Conservation (phyloP, 192 early-diverging fungal species). For the Umbelopsis isabellina region DNA sequence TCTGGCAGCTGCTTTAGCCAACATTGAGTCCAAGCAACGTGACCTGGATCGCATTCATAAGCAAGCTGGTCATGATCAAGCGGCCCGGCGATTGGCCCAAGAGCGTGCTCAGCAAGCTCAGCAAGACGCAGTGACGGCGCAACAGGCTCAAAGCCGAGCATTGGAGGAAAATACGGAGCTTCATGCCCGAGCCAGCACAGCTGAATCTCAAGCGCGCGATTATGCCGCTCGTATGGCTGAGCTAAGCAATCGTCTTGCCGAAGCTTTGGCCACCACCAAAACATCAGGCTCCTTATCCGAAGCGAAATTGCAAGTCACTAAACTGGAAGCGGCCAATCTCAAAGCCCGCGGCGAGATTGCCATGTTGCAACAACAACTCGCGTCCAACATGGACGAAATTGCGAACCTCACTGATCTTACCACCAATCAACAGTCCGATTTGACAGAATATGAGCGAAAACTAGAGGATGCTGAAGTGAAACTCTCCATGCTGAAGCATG, state of each 20-base stretch:
- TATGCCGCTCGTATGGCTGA: constrained; percentile 38
- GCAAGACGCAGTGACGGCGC: constrained; percentile 55
- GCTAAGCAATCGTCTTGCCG: constrained; percentile 29
- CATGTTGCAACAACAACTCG: constrained; percentile 44
- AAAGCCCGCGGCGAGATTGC: constrained; percentile 53
- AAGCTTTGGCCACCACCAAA: constrained; percentile 26
- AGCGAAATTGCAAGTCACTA: constrained; percentile 48
- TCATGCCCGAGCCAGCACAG: constrained; percentile 47
- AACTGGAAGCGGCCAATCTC: constrained; percentile 53
- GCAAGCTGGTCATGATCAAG: constrained; percentile 50
- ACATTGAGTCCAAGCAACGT: constrained; percentile 44
- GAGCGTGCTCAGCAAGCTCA: constrained; percentile 52
- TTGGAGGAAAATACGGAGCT: constrained; percentile 49
- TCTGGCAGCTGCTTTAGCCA: constrained; percentile 46
- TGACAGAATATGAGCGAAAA: constrained; percentile 43
- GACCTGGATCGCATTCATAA: constrained; percentile 53
- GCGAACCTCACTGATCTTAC: constrained; percentile 40
- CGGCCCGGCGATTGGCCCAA: constrained; percentile 49
- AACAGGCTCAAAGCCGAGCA: constrained; percentile 53
- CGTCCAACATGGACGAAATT: constrained; percentile 50
- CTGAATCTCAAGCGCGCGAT: constrained; percentile 50
- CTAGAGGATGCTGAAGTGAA: constrained; percentile 56
- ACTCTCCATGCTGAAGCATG: constrained; percentile 50
- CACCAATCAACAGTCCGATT: constrained; percentile 44
- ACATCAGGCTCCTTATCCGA: constrained; percentile 43